A percentile compares a stretch with the other conserved stretches of the same genome.
Evolutionary conservation across 1,284 basidiomycete species (phyloP).

Genomic region (Garcileccinum viscosum): DNA sequence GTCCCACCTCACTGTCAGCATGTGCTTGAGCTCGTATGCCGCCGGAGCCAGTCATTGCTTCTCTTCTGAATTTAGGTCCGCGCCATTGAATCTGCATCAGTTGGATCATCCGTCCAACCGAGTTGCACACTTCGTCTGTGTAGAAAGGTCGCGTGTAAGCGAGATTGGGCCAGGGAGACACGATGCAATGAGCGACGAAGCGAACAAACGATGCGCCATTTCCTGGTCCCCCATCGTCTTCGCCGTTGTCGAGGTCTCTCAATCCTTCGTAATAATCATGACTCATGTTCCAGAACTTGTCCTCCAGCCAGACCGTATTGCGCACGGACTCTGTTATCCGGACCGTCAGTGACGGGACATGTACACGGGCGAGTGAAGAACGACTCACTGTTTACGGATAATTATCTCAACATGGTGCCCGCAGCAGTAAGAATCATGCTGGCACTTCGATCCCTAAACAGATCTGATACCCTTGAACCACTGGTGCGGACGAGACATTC

Average conservation of each 20-base stretch:
- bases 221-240: not conserved
- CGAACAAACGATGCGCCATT: not conserved
- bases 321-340: conserved; percentile 22
- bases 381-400: conserved; percentile 26
- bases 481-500: not conserved
- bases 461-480: conserved; percentile 20
- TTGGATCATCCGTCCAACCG: conserved; percentile 32
- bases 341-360: not conserved
- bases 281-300: conserved; percentile 24
- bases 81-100: conserved; percentile 17
- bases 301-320: conserved; percentile 18
- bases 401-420: conserved; percentile 17
- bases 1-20: no score
- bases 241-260: conserved; percentile 21
- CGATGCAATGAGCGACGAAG: not conserved
- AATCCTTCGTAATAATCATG: conserved; percentile 28
- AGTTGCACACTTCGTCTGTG: conserved; percentile 33
- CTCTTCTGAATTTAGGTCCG: conserved; percentile 18
- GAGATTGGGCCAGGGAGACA: not conserved
- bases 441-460: conserved; percentile 27
- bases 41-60: conserved; percentile 11
- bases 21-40: conserved; percentile 13
- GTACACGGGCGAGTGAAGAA: not conserved
- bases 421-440: conserved; percentile 23
- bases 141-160: not conserved